These are phyloP conservation scores for Phytophthora foliorum DNA, from an alignment of 352 stramenopile species.

Conservation along the genomic window DNA sequence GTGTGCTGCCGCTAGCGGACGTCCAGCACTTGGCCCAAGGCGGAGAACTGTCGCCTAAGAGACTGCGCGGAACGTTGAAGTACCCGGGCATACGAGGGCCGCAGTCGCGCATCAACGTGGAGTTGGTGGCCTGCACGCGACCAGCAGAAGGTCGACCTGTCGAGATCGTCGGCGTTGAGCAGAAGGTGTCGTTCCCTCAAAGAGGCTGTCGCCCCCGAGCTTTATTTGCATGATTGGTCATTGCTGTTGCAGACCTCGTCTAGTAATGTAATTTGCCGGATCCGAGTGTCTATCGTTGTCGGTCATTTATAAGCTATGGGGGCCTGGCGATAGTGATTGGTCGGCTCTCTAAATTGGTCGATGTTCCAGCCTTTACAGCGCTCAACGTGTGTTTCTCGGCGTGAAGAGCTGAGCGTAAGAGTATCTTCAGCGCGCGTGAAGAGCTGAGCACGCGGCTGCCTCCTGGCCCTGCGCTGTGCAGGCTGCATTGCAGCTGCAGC, in stretches of 20 bases:
- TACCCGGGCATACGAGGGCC: constrained; percentile 23
- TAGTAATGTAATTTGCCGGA: neutral
- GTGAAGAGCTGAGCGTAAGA: too few relatives aligned
- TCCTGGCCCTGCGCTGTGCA: too few relatives aligned
- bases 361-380: constrained; percentile 18
- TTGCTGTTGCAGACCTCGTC: too few relatives aligned
- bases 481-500: too few relatives aligned
- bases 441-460: constrained; percentile 14
- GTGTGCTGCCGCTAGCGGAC: constrained; percentile 10
- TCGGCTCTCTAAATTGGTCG: neutral
- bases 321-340: neutral
- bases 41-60: constrained; percentile 11
- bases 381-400: too few relatives aligned
- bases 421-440: constrained; percentile 5
- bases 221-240: constrained; percentile 14
- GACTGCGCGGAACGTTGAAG: constrained; percentile 20
- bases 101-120: constrained; percentile 26
- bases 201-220: constrained; percentile 7
- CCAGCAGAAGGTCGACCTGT: constrained; percentile 23
- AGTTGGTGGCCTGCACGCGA: constrained; percentile 24
- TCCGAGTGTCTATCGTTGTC: neutral
- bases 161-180: constrained; percentile 10
- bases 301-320: constrained; percentile 14
- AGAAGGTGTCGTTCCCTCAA: constrained; percentile 11
- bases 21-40: constrained; percentile 18